Evolutionary conservation across 1,139 yeast genomes (phyloP).

Genomic region (Pichia sp.): DNA sequence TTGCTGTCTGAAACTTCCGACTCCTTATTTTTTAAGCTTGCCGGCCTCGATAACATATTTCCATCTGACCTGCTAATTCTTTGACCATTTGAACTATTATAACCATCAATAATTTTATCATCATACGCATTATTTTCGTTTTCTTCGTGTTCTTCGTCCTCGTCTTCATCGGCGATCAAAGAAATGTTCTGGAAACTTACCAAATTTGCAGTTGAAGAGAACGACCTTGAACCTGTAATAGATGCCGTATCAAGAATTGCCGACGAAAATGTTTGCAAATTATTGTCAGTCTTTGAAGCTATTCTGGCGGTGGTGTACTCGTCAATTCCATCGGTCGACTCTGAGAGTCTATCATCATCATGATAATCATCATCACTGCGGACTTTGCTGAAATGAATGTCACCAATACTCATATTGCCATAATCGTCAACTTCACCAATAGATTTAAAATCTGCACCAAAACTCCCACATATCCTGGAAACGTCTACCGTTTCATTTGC

Average conservation of each 20-base stretch:
- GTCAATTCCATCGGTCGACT: background rate
- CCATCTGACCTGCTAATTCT: background rate
- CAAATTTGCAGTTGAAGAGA: background rate
- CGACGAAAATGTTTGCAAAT: background rate
- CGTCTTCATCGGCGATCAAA: constrained; percentile 4
- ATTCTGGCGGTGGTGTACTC: background rate
- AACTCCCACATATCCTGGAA: background rate
- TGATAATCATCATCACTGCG: background rate
- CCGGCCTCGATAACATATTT: background rate
- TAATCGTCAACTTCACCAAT: background rate
- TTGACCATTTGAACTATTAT: background rate
- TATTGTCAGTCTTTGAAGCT: background rate
- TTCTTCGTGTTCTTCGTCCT: background rate
- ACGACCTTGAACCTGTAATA: background rate
- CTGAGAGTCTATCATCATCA: background rate
- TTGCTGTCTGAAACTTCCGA: background rate
- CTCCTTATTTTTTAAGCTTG: background rate
- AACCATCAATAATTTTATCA: background rate
- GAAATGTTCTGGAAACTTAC: constrained; percentile 3
- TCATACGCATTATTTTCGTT: background rate
- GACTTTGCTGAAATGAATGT: background rate
- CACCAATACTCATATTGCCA: background rate
- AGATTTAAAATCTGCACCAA: background rate
- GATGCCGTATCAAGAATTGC: background rate
- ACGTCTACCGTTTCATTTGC: background rate